phyloP scores from a whole-genome alignment of 192 early-diverging fungal genomes.

The Allomyces macrogynus region DNA sequence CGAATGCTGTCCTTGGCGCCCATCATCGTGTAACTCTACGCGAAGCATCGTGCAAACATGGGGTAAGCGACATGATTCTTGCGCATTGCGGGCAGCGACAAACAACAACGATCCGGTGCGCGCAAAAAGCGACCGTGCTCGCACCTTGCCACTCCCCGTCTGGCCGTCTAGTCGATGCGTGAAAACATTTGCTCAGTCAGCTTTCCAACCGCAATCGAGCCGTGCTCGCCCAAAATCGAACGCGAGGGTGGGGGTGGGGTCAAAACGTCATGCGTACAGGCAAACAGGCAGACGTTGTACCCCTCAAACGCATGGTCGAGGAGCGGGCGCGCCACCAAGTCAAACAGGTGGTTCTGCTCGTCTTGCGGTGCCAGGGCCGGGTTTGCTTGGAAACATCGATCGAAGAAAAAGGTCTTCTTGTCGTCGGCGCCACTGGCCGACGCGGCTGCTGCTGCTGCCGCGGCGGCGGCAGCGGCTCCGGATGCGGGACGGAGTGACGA shows the following conservation, averaged over 20 bases:
- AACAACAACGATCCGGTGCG: too few relatives aligned
- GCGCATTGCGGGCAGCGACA: too few relatives aligned
- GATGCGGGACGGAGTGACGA: not conserved
- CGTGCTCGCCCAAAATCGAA: not conserved
- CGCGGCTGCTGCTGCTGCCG: not conserved
- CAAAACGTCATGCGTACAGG: conserved; percentile 33
- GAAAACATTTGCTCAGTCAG: too few relatives aligned
- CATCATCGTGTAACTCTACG: conserved; percentile 38
- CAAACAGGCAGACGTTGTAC: conserved; percentile 86
- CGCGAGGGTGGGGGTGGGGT: not conserved
- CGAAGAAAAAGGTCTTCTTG: not conserved
- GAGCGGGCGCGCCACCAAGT: conserved; percentile 10
- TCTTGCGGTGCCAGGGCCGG: not conserved
- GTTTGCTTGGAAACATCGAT: too few relatives aligned
- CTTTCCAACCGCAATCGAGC: too few relatives aligned
- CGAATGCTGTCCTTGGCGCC: conserved; percentile 37
- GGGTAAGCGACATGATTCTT: not conserved
- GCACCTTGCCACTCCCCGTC: conserved; percentile 24
- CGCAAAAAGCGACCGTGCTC: not conserved
- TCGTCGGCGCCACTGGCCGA: not conserved
- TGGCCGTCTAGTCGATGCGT: conserved; percentile 13
- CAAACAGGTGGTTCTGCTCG: not conserved
- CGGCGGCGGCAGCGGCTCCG: not conserved
- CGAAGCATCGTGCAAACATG: conserved; percentile 1
- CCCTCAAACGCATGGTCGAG: conserved; percentile 72